A percentile compares a stretch with the other conserved stretches of the same genome.
Conservation (phyloP, 2,329 filamentous ascomycete species). For the Trichoderma citrinoviride region DNA sequence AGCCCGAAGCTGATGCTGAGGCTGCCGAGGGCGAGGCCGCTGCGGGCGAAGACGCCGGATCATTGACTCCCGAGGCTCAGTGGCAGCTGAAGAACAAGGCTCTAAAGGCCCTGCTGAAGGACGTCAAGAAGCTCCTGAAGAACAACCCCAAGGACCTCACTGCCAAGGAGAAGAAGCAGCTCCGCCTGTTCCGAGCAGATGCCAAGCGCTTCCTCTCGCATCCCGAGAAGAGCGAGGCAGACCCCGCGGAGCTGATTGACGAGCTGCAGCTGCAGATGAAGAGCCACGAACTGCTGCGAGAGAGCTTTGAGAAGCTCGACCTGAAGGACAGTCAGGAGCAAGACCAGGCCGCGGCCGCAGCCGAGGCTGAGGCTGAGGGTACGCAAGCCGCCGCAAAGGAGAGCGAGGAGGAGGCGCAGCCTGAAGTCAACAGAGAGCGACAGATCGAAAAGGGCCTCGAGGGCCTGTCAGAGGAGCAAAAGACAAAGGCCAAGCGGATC, state of each 20-base stretch:
- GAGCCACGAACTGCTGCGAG: conserved; percentile 34
- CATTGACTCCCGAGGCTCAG: conserved; percentile 28
- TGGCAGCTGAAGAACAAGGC: conserved; percentile 30
- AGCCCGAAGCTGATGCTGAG: conserved; percentile 20
- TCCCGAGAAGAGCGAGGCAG: conserved; percentile 34
- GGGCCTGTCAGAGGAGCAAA: conserved; percentile 34
- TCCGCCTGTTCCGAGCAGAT: conserved; percentile 68
- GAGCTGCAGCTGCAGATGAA: conserved; percentile 36
- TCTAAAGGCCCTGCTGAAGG: conserved; percentile 33
- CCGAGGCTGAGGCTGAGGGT: conserved; percentile 22
- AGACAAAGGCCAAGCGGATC: conserved; percentile 35
- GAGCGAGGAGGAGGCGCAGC: conserved; percentile 20
- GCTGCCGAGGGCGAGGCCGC: conserved; percentile 29
- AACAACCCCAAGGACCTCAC: conserved; percentile 53
- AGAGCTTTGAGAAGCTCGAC: conserved; percentile 33
- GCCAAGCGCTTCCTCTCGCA: conserved; percentile 59
- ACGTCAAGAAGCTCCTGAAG: conserved; percentile 36
- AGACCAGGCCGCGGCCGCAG: conserved; percentile 22
- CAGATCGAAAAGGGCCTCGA: conserved; percentile 38
- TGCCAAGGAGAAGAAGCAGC: conserved; percentile 70
- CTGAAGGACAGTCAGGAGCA: conserved; percentile 23
- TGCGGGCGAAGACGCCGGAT: conserved; percentile 24
- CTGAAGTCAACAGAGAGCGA: conserved; percentile 32
- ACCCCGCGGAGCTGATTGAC: conserved; percentile 32
- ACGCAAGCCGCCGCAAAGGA: not conserved